Percentiles rank a stretch among this genome's conserved stretches.
phyloP scores from a whole-genome alignment of 2,329 filamentous ascomycete genomes.

The Penicillium sp. region DNA sequence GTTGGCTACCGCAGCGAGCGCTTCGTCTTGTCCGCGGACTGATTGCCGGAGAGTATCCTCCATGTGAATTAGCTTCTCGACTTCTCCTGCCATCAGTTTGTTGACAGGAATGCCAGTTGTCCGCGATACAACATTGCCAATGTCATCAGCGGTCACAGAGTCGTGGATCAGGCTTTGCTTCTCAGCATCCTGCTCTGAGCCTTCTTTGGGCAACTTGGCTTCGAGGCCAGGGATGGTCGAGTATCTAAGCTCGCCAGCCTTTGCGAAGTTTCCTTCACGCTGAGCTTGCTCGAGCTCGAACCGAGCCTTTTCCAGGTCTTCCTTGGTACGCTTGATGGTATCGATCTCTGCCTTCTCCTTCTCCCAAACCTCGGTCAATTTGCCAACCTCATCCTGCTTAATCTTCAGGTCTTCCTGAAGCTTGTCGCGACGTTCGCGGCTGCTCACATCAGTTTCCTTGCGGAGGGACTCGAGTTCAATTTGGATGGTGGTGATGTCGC shows the following conservation, averaged over 20 bases:
- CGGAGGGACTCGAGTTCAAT: conserved; percentile 94
- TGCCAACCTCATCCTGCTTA: conserved; percentile 77
- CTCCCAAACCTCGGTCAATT: conserved; percentile 84
- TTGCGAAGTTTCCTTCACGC: conserved; percentile 83
- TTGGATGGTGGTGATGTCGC: conserved; percentile 95
- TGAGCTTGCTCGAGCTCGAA: conserved; percentile 88
- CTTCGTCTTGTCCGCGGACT: conserved; percentile 92
- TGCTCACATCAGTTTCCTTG: conserved; percentile 91
- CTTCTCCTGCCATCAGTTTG: conserved; percentile 90
- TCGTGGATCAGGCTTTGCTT: conserved; percentile 79
- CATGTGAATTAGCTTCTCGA: conserved; percentile 95
- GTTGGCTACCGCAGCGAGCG: conserved; percentile 86
- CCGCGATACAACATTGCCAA: conserved; percentile 86
- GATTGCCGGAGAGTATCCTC: conserved; percentile 84
- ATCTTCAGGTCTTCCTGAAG: conserved; percentile 77
- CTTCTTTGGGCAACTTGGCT: conserved; percentile 78
- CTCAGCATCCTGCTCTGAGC: conserved; percentile 54
- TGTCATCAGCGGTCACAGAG: conserved; percentile 93
- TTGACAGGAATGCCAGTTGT: conserved; percentile 91
- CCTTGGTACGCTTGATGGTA: conserved; percentile 82
- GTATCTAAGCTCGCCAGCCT: conserved; percentile 89
- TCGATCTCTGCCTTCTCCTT: conserved; percentile 86
- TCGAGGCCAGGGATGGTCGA: conserved; percentile 83
- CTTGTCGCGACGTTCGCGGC: conserved; percentile 84
- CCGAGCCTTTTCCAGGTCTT: conserved; percentile 83